A percentile compares a stretch with the other conserved stretches of the same genome.
Conservation (phyloP, 2,329 filamentous ascomycete genomes). For the Metarhizium sp. region DNA sequence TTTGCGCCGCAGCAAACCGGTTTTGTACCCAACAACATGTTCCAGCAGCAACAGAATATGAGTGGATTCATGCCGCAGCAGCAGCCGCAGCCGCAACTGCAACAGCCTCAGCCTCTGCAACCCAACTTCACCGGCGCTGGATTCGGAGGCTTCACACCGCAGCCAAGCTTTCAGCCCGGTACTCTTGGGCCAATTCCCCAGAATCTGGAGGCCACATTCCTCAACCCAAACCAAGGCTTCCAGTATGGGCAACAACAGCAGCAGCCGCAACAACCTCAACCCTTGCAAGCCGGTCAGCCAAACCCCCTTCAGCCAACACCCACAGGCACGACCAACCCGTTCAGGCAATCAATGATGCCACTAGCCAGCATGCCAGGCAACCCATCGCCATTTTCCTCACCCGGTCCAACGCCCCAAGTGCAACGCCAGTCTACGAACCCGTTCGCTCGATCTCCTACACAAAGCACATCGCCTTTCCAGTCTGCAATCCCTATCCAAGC, state of each 20-base stretch:
- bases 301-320: constrained; percentile 32
- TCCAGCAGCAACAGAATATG: constrained; percentile 20
- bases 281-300: constrained; percentile 26
- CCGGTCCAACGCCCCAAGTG: constrained; percentile 30
- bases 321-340: constrained; percentile 71
- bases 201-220: constrained; percentile 42
- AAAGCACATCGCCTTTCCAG: constrained; percentile 21
- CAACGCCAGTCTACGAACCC: constrained; percentile 71
- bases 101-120: constrained; percentile 21
- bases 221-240: constrained; percentile 22
- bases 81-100: constrained; percentile 25
- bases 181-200: constrained; percentile 49
- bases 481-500: constrained; percentile 32
- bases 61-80: constrained; percentile 16
- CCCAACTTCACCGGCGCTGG: constrained; percentile 58
- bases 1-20: constrained; percentile 18
- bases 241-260: constrained; percentile 11
- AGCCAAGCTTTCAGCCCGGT: constrained; percentile 44
- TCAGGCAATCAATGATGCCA: constrained; percentile 81
- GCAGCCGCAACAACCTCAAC: constrained; percentile 13
- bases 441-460: constrained; percentile 62
- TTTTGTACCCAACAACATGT: constrained; percentile 18
- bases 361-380: constrained; percentile 34
- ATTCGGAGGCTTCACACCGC: constrained; percentile 74
- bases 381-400: constrained; percentile 25